These are phyloP conservation scores for Solanum gracilifrons DNA, from an alignment of 257 asterid species.

Conservation along the genomic window DNA sequence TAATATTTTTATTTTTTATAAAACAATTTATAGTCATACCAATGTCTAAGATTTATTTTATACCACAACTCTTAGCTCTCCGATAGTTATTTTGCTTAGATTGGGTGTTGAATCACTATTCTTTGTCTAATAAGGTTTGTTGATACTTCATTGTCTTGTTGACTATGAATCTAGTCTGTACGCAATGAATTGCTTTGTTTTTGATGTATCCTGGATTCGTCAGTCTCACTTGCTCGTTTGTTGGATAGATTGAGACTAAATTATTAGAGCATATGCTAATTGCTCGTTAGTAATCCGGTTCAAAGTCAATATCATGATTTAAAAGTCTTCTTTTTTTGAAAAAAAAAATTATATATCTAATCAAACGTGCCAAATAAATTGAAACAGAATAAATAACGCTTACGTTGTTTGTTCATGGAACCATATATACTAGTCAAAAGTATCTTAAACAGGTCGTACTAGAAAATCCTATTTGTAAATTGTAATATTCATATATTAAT, in stretches of 20 bases:
- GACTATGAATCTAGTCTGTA: background rate
- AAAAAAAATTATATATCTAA: fast-evolving
- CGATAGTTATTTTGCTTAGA: background rate
- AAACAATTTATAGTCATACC: background rate
- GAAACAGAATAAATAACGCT: background rate
- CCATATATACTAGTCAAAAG: background rate
- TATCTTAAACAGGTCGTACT: background rate
- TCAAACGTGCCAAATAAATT: background rate
- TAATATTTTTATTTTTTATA: background rate
- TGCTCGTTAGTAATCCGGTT: no score
- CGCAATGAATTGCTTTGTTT: background rate
- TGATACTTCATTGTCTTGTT: background rate
- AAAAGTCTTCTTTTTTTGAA: no score
- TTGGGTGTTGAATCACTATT: background rate
- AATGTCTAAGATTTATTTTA: background rate
- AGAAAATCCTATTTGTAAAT: background rate
- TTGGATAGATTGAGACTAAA: background rate
- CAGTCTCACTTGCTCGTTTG: background rate
- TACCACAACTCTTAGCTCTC: background rate
- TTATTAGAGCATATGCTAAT: no score
- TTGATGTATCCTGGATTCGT: background rate
- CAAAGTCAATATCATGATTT: no score
- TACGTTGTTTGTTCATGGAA: background rate
- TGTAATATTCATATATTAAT: background rate
- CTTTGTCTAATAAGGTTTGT: background rate